Evolutionary conservation across 1,139 yeast species (phyloP).

Genomic region (Arxiozyma bovina): DNA sequence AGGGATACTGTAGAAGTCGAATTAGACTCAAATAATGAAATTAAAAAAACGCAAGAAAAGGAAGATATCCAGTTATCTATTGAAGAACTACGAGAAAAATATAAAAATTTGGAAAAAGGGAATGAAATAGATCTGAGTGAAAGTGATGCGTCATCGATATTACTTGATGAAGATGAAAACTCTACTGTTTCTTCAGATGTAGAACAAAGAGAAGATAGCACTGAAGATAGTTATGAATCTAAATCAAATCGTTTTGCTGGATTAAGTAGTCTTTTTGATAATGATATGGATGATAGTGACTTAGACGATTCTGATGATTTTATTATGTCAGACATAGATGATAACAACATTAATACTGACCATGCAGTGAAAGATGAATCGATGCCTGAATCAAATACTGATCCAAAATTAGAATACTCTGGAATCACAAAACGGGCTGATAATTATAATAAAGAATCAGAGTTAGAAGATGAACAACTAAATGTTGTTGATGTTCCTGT

Average conservation of each 20-base stretch:
- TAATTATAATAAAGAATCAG: neutral
- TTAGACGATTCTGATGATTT: neutral
- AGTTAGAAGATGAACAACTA: conserved; percentile 34
- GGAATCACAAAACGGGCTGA: conserved; percentile 14
- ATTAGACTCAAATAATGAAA: neutral
- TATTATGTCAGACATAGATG: neutral
- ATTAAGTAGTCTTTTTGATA: neutral
- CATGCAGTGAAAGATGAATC: conserved; percentile 3
- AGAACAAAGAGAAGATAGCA: conserved; percentile 14
- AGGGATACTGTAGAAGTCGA: neutral
- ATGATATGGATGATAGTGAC: neutral
- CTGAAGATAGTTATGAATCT: conserved; percentile 5
- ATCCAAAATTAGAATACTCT: neutral
- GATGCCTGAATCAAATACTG: neutral
- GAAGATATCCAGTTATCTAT: conserved; percentile 40
- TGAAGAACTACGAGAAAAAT: conserved; percentile 43
- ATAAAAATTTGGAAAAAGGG: conserved; percentile 6
- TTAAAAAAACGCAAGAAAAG: conserved; percentile 29
- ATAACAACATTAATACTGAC: conserved; percentile 4
- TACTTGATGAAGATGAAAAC: conserved; percentile 6
- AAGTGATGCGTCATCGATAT: conserved; percentile 5
- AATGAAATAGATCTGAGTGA: conserved; percentile 16
- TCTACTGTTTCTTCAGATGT: neutral
- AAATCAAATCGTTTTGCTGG: conserved; percentile 4
- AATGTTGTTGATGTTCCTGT: conserved; percentile 68